Evolutionary conservation across 164 flowering plant genomes (phyloP).

Genomic region (Umbilicus rupestris): DNA sequence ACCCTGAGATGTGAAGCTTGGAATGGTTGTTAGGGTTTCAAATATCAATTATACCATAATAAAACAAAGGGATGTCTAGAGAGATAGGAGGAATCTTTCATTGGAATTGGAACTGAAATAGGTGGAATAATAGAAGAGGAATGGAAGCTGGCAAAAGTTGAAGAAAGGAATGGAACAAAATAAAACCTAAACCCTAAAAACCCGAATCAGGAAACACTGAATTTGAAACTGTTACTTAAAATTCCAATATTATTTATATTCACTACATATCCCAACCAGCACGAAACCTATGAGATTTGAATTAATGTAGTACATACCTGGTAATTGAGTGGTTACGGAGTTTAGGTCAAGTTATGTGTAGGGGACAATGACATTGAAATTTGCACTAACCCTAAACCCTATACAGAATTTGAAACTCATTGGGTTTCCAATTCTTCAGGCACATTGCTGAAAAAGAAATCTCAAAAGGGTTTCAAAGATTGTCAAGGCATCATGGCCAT

Average conservation of each 20-base stretch:
- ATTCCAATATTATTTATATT: not conserved
- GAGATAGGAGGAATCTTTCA: not conserved
- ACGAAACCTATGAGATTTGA: conserved; percentile 1
- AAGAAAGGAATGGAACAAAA: not conserved
- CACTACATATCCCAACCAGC: conserved; percentile 6
- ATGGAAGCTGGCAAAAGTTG: conserved; percentile 4
- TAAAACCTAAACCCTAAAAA: not conserved
- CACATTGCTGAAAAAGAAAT: conserved; percentile 6
- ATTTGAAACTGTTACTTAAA: not conserved
- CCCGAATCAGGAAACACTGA: not conserved
- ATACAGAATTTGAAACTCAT: conserved; percentile 1
- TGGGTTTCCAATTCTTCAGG: not conserved
- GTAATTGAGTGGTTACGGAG: conserved; percentile 7
- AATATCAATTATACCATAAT: not conserved
- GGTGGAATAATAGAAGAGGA: conserved; percentile 1
- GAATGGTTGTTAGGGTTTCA: not conserved
- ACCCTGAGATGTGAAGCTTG: not conserved
- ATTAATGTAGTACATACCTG: not conserved
- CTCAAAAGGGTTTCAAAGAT: conserved; percentile 6
- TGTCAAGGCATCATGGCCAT: conserved; percentile 5
- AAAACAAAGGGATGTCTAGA: not conserved
- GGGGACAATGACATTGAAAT: conserved; percentile 4
- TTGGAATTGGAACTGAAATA: not conserved
- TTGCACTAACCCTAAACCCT: not conserved
- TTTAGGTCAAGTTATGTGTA: not conserved